Conservation (phyloP, 2,329 filamentous ascomycete genomes). For the Fusarium lateritium region DNA sequence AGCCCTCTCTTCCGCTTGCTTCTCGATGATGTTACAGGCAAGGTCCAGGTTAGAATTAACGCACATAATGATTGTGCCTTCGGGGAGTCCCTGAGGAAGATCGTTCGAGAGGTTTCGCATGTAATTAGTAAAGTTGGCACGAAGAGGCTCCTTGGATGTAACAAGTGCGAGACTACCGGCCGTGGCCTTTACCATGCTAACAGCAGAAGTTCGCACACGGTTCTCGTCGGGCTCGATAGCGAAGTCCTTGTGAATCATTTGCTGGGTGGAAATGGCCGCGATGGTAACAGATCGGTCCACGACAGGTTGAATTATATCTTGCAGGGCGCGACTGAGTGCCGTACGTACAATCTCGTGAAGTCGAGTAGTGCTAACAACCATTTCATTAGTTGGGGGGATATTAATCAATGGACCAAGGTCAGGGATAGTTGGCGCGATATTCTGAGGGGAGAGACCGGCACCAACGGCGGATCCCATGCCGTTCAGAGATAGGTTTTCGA, state of each 20-base stretch:
- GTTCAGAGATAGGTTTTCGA: constrained; percentile 86
- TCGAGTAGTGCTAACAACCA: constrained; percentile 79
- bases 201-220: constrained; percentile 85
- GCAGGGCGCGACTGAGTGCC: constrained; percentile 89
- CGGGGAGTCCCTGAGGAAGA: constrained; percentile 86
- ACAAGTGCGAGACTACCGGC: constrained; percentile 94
- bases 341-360: constrained; percentile 84
- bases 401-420: constrained; percentile 85
- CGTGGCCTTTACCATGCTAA: constrained; percentile 95
- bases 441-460: constrained; percentile 81
- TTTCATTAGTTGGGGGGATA: constrained; percentile 85
- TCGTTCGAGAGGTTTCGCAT: constrained; percentile 80
- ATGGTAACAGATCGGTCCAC: constrained; percentile 98
- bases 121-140: constrained; percentile 98
- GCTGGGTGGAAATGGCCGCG: constrained; percentile 94
- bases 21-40: constrained; percentile 94
- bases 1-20: constrained; percentile 93
- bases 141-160: constrained; percentile 97
- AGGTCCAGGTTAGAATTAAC: constrained; percentile 97
- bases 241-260: constrained; percentile 97
- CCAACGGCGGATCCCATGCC: constrained; percentile 78
- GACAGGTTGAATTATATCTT: constrained; percentile 97
- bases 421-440: constrained; percentile 84
- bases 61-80: constrained; percentile 97
- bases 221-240: constrained; percentile 92